These are phyloP conservation scores for Aspergillus sp. DNA, from an alignment of 2,329 filamentous ascomycete species.

Conservation along the genomic window DNA sequence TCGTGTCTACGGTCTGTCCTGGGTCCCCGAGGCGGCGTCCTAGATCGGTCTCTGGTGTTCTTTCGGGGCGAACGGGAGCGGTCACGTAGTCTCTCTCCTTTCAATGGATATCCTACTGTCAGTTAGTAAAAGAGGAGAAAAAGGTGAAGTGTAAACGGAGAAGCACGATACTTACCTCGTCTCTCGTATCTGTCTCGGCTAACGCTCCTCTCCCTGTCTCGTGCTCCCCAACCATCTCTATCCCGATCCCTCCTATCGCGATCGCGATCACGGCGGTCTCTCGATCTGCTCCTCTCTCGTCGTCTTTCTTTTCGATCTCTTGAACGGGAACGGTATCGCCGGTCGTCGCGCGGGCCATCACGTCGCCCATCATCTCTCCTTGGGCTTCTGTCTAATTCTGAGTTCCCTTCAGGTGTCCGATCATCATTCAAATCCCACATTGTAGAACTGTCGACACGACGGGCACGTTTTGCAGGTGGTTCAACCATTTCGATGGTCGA, in stretches of 20 bases:
- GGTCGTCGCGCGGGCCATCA: conserved; percentile 33
- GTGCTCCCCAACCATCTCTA: conserved; percentile 30
- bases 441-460: conserved; percentile 51
- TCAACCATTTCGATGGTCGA: conserved; percentile 42
- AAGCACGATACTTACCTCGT: conserved; percentile 28
- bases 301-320: conserved; percentile 35
- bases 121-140: neutral
- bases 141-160: neutral
- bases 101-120: conserved; percentile 21
- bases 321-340: conserved; percentile 34
- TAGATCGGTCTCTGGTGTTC: conserved; percentile 27
- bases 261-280: conserved; percentile 32
- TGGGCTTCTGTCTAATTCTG: conserved; percentile 30
- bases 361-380: conserved; percentile 32
- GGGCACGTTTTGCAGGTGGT: conserved; percentile 46
- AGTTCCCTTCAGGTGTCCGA: conserved; percentile 20
- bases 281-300: conserved; percentile 39
- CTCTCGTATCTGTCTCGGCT: conserved; percentile 34
- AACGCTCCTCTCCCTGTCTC: conserved; percentile 34
- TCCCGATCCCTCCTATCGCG: conserved; percentile 29
- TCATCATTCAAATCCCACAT: conserved; percentile 51
- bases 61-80: conserved; percentile 34
- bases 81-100: conserved; percentile 29
- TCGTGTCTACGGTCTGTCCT: conserved; percentile 26
- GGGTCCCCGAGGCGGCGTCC: conserved; percentile 30